phyloP scores from a whole-genome alignment of 179 eudicot species.

The Beta lomatogona region DNA sequence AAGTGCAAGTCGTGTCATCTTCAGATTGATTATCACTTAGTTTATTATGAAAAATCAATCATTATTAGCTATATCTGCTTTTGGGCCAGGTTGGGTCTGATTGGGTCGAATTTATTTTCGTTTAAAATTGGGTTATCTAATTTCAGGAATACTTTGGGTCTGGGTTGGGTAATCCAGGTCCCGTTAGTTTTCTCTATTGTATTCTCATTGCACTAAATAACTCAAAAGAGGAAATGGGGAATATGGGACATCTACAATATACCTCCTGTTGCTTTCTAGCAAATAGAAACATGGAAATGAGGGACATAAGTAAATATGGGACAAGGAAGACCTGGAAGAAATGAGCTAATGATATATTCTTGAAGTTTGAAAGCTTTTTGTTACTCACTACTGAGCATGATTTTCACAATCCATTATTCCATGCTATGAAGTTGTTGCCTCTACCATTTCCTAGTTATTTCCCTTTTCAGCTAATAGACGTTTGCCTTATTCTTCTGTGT shows the following conservation, averaged over 20 bases:
- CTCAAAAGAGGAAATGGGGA: background rate
- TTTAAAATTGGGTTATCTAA: background rate
- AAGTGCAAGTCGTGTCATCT: no score
- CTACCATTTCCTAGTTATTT: background rate
- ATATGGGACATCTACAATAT: no score
- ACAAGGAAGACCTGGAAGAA: background rate
- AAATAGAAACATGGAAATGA: background rate
- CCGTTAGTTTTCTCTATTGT: background rate
- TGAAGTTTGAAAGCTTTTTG: background rate
- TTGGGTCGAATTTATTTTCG: no score
- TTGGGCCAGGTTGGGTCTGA: background rate
- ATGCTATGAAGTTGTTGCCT: background rate
- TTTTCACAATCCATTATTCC: background rate
- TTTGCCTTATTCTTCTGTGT: slow-evolving; percentile 30
- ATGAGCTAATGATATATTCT: no score
- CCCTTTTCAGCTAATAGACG: background rate
- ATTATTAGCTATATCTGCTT: no score
- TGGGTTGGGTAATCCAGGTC: background rate
- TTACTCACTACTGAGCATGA: background rate
- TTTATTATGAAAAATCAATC: background rate
- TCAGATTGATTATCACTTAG: background rate
- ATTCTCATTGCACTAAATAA: background rate
- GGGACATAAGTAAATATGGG: background rate
- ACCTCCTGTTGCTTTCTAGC: background rate
- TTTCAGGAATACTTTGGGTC: no score